These are phyloP conservation scores for Pseudonectria buxi DNA, from an alignment of 2,329 filamentous ascomycete species.

Conservation along the genomic window DNA sequence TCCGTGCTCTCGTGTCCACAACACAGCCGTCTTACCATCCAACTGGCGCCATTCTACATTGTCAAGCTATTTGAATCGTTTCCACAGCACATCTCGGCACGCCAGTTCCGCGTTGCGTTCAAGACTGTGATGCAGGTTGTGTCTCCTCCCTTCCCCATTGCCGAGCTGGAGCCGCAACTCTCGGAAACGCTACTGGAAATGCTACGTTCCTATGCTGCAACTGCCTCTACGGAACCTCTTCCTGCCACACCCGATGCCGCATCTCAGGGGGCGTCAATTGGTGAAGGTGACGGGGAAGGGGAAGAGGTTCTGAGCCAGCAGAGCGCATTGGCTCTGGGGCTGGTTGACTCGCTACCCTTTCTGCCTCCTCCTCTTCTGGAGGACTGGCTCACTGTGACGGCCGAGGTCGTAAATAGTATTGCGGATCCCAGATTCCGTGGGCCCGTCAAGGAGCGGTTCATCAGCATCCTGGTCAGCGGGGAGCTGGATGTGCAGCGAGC, in stretches of 20 bases:
- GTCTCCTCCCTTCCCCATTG: slow-evolving; percentile 70
- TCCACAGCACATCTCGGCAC: slow-evolving; percentile 67
- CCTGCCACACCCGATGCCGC: slow-evolving; percentile 33
- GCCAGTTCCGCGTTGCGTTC: slow-evolving; percentile 85
- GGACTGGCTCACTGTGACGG: slow-evolving; percentile 72
- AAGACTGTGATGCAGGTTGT: slow-evolving; percentile 77
- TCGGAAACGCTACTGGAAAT: slow-evolving; percentile 76
- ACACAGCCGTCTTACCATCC: slow-evolving; percentile 62
- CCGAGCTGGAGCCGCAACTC: slow-evolving; percentile 67
- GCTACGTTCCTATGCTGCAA: slow-evolving; percentile 53
- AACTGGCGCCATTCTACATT: slow-evolving; percentile 75
- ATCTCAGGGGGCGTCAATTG: slow-evolving; percentile 22
- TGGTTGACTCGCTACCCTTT: slow-evolving; percentile 73
- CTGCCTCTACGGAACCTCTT: slow-evolving; percentile 40
- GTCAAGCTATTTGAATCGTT: slow-evolving; percentile 75
- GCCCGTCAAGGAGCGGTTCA: slow-evolving; percentile 63
- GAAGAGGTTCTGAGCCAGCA: slow-evolving; percentile 61
- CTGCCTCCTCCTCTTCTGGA: slow-evolving; percentile 63
- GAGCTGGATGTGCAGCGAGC: slow-evolving; percentile 86
- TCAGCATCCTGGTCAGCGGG: slow-evolving; percentile 70
- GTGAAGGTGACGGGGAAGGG: slow-evolving; percentile 18
- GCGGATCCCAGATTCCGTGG: slow-evolving; percentile 55
- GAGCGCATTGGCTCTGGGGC: slow-evolving; percentile 65
- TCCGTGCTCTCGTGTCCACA: slow-evolving; percentile 74
- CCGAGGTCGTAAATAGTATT: slow-evolving; percentile 59